Evolutionary conservation across 2,329 filamentous ascomycete species (phyloP), one percentile per base, ranked within the genome.

Genomic region (Trichophyton verrucosum): DNA sequence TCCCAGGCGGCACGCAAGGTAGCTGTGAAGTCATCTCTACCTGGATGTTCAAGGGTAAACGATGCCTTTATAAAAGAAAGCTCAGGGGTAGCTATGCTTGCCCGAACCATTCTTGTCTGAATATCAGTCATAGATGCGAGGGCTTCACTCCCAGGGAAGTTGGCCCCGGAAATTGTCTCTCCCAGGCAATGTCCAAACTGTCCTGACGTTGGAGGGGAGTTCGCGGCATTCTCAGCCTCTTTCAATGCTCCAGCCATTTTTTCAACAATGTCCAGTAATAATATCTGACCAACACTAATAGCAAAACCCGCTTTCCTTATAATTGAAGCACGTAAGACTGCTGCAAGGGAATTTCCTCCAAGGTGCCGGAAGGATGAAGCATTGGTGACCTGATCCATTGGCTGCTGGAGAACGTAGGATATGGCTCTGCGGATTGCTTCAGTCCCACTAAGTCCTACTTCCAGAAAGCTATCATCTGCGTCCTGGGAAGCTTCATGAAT

Each of bases 341-440:
- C 57, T 46, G 57, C 57, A n/a, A 59, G 46, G 2, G 57, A 59
- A 22, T 59, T 17, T 11, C 57, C 57, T n/a, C 57, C 57, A 15
- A 59, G 22, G 13, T 42, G 20, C 27, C 36, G 38, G 30, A 59
- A 46, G 7, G 57, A 59, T 24, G 57, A 59, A 13, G 57, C 7
- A 13, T 13, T n/a, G 15, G 15, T n/a, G 15, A 59, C 15, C 3
- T 46, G 27, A 3, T 4, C 3, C 3, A 24, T 6, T 6, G 57
- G 57, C 1, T 30, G 8, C 24, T 42, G 57, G 5, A 59, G 57
- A 27, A 59, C 36, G 27, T 47, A 22, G 4, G 38, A 24, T 27
- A 59, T 22, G 7, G 20, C 40, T 44, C 40, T 44, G 11, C 40
- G 40, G 40, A 44, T n/a, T 3, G 40, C 3, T 44, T 44, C 40